phyloP scores from a whole-genome alignment of 1,284 basidiomycete genomes.

The Melampsora americana region DNA sequence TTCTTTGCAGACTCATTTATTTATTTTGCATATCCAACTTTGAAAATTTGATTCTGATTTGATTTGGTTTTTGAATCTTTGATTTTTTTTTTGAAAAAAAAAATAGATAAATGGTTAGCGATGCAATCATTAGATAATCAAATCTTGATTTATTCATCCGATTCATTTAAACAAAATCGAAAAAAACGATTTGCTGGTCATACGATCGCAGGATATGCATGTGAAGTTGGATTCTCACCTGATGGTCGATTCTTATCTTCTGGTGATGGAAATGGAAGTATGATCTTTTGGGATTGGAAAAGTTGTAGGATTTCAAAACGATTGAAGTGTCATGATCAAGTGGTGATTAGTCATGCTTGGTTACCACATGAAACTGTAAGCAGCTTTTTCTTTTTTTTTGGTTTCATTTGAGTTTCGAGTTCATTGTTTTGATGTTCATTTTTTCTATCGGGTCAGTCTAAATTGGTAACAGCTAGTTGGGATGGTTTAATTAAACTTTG shows the following conservation, averaged over 20 bases:
- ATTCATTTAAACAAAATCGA: slow-evolving; percentile 89
- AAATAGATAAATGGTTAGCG: slow-evolving; percentile 85
- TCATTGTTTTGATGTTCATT: not conserved
- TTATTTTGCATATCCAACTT: slow-evolving; percentile 34
- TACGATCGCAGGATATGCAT: slow-evolving; percentile 92
- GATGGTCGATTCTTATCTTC: slow-evolving; percentile 97
- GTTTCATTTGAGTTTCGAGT: slow-evolving; percentile 22
- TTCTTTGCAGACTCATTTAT: no score
- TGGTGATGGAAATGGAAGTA: slow-evolving; percentile 87
- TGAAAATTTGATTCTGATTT: slow-evolving; percentile 33
- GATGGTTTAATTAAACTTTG: slow-evolving; percentile 95
- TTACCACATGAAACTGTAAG: slow-evolving; percentile 92
- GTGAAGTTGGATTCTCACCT: slow-evolving; percentile 91
- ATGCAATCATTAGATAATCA: slow-evolving; percentile 98
- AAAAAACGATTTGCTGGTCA: slow-evolving; percentile 98
- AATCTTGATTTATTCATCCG: slow-evolving; percentile 91
- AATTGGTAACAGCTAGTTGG: slow-evolving; percentile 93
- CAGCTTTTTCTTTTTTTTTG: slow-evolving; percentile 50
- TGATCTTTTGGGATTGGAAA: slow-evolving; percentile 99
- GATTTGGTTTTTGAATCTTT: slow-evolving; percentile 26
- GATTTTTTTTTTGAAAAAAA: not conserved
- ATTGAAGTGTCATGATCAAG: slow-evolving; percentile 83
- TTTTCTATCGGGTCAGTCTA: slow-evolving; percentile 63
- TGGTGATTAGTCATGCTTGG: slow-evolving; percentile 96
- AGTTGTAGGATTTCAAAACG: slow-evolving; percentile 85